A percentile compares a stretch with the other conserved stretches of the same genome.
Conservation (phyloP, 2,329 filamentous ascomycete genomes). For the Endocalyx cinctus region DNA sequence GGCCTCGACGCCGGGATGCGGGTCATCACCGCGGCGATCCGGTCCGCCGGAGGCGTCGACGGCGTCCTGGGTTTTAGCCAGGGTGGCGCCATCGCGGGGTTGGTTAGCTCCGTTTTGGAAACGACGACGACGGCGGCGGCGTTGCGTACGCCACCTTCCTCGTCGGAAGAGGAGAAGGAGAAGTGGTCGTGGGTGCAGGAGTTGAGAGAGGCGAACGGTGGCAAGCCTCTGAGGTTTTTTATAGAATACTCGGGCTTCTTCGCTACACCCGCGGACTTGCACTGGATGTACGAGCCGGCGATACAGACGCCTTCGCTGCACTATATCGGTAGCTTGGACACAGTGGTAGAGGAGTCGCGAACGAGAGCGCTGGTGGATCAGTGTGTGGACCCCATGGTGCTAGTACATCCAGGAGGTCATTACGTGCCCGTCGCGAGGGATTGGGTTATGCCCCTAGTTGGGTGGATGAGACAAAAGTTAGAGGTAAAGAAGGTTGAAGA, state of each 20-base stretch:
- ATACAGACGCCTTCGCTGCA: conserved; percentile 76
- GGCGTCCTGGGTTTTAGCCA: conserved; percentile 81
- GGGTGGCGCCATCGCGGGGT: conserved; percentile 66
- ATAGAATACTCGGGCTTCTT: conserved; percentile 63
- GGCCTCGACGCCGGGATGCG: conserved; percentile 66
- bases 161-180: conserved; percentile 14
- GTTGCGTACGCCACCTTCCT: conserved; percentile 9
- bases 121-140: conserved; percentile 30
- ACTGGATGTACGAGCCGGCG: conserved; percentile 24
- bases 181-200: conserved; percentile 37
- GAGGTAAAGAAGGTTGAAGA: conserved; percentile 6
- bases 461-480: conserved; percentile 36
- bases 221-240: conserved; percentile 49
- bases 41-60: conserved; percentile 64
- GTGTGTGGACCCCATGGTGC: conserved; percentile 49
- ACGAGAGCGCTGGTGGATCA: conserved; percentile 63
- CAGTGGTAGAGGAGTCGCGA: conserved; percentile 76
- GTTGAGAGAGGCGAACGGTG: conserved; percentile 46
- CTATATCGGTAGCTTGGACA: conserved; percentile 78
- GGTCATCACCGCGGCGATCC: conserved; percentile 57
- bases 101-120: conserved; percentile 72
- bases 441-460: conserved; percentile 70
- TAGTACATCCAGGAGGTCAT: conserved; percentile 82
- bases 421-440: conserved; percentile 81
- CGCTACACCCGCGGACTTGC: conserved; percentile 33